Base-by-base conservation (phyloP, 805 yeast species). In the Ogataea ganodermae region DNA sequence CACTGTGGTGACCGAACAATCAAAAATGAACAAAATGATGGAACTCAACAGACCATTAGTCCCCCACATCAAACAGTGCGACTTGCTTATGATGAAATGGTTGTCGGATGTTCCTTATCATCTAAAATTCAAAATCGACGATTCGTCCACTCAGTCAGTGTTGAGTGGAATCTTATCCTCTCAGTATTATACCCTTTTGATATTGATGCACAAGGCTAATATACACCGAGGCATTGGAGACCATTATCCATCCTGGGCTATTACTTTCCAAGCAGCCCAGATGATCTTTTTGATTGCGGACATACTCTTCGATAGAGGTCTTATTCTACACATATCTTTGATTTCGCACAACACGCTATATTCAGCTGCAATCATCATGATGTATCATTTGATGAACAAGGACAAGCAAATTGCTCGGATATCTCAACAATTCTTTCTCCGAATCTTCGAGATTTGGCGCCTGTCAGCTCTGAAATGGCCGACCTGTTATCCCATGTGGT, bases 251-350 rank as follows among this genome's bases (percentile, higher is more conserved):
- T 80, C 87, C 3, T 82, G 89, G 86, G 87, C 89, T 3, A 85
- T 86, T 42, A 84, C 90, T 2, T 87, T 86, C 70, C 89, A 84
- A 64, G 89, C 92, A 1, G 87, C 90, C 1, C 80, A 86, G 57
- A 83, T 84, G 82, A 81, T 86, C 49, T 77, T 84, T 10, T 72
- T 79, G 41, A 83, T 86, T 44, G 69, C 79, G 28, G 83, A 82
- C 44, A 79, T 77, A 45, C 56, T 86, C 50, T 63, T 74, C 24
- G 76, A 74, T 35, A 84, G 75, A 73, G 56, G 82, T 79, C 26
- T 82, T 80, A 58, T 61, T n/a, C 26, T 42, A 4, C 52, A 55
- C 32, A 53, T 51, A n/a, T 52, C 76, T 76, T 31, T 68, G 76
- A 43, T 84, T 21, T 50, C 61, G 1, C 63, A 60, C 42, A 59